Base-by-base conservation (phyloP, 2,329 filamentous ascomycete species). In the Alternaria gaisen region DNA sequence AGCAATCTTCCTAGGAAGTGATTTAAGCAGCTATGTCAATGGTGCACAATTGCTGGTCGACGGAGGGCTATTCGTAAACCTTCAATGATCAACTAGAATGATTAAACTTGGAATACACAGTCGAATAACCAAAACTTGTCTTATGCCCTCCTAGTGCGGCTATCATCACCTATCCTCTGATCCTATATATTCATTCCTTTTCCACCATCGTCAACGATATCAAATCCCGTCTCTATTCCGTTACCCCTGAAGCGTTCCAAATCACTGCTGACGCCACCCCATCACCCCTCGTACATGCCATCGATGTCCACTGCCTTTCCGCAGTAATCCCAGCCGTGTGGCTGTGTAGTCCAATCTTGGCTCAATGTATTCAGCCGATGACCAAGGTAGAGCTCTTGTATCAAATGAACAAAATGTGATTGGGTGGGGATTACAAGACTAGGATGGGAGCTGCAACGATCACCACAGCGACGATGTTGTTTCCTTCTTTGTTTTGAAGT, bases 11-110 rank as follows among this genome's bases (percentile, higher is more conserved):
- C 81, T 97, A 73, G 93, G 90, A 0, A 91, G 90, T 72, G 90
- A 75, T 61, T 79, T 97, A 80, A 94, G 72, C 57, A 58, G 60
- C n/a, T 79, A 79, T 69, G 73, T 79, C 18, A 94, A 88, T 60
- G 93, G 93, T 0, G 90, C 92, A 16, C 92, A 95, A 79, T 74
- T 97, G 68, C 78, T 97, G 64, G 93, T 97, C 14, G 93, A 97
- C 79, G 94, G 93, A 11, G 93, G 94, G 0, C 77, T 94, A 63
- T 97, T 95, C 83, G 93, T 97, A 16, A 97, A 97, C 79, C 81
- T 97, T 53, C 75, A 77, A 42, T 65, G 14, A 56, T 20, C 24
- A 43, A 14, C 16, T 47, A 47, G 43, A 42, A 20, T 24, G 20
- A 9, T 8, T 47, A 18, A 14, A n/a, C n/a, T 26, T 18, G 7